Percentiles rank a stretch among this genome's conserved stretches.
phyloP scores from a whole-genome alignment of 2,329 filamentous ascomycete species.

The Dissoconium aciculare region DNA sequence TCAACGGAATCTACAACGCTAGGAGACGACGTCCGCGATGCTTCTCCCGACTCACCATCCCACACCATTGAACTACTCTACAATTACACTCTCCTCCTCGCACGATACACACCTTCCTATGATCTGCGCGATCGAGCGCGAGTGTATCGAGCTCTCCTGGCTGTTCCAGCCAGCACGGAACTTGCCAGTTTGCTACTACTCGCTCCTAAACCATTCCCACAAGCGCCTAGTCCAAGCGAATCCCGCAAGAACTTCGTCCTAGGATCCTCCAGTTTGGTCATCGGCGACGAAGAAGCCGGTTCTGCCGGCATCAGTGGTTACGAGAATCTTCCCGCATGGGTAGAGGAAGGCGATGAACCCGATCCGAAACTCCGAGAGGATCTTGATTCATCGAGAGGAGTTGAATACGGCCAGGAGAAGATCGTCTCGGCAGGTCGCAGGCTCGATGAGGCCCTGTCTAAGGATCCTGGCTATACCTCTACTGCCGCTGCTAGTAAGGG shows the following conservation, averaged over 20 bases:
- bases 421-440: conserved; percentile 45
- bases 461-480: conserved; percentile 29
- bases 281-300: conserved; percentile 62
- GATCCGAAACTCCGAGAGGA: conserved; percentile 57
- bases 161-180: conserved; percentile 58
- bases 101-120: conserved; percentile 86
- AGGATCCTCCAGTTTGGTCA: conserved; percentile 71
- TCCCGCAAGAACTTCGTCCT: conserved; percentile 61
- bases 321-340: conserved; percentile 69
- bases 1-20: conserved; percentile 11
- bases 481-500: conserved; percentile 31
- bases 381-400: conserved; percentile 17
- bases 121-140: conserved; percentile 84
- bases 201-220: conserved; percentile 85
- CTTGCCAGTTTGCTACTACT: conserved; percentile 80
- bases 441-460: conserved; percentile 43
- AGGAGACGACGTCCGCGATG: conserved; percentile 17
- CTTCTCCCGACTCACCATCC: conserved; percentile 11
- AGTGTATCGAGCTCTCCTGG: conserved; percentile 71
- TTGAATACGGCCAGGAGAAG: conserved; percentile 23
- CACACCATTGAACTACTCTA: conserved; percentile 67
- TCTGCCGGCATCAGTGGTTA: conserved; percentile 66
- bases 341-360: conserved; percentile 63
- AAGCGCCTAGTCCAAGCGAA: conserved; percentile 79
- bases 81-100: conserved; percentile 70